phyloP scores from a whole-genome alignment of 306 rosid species.

The Senna siamea region DNA sequence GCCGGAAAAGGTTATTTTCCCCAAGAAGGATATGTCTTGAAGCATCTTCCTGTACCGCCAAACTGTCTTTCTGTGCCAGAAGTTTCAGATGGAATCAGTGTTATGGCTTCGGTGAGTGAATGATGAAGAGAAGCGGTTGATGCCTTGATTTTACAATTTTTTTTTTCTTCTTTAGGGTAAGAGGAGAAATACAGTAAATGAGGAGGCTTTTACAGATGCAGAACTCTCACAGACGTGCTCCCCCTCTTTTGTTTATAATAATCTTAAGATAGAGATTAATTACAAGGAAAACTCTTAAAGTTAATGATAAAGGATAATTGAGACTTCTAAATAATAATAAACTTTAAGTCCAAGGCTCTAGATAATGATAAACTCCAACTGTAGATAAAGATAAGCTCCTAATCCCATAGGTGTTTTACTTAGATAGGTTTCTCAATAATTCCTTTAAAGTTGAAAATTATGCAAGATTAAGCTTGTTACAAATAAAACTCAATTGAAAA shows the following conservation, averaged over 20 bases:
- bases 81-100: conserved; percentile 93
- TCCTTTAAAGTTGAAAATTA: no score
- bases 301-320: background rate
- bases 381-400: no score
- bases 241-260: background rate
- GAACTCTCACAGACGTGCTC: background rate
- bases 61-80: conserved; percentile 91
- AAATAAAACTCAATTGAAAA: no score
- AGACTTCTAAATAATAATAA: no score
- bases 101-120: conserved; percentile 78
- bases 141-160: conserved; percentile 16
- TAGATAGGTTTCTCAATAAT: no score
- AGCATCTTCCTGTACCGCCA: conserved; percentile 87
- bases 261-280: background rate
- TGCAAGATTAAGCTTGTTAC: no score
- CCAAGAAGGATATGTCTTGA: conserved; percentile 84
- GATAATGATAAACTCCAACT: no score
- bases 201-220: background rate
- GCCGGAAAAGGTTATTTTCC: conserved; percentile 78
- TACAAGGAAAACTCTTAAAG: background rate
- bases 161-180: background rate
- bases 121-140: conserved; percentile 26
- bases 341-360: no score
- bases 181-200: background rate
- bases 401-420: no score